Percentiles rank a stretch among this genome's conserved stretches.
These are phyloP conservation scores for Leptomonas pyrrhocoris DNA, from an alignment of 208 protist genomes.

Conservation along the genomic window DNA sequence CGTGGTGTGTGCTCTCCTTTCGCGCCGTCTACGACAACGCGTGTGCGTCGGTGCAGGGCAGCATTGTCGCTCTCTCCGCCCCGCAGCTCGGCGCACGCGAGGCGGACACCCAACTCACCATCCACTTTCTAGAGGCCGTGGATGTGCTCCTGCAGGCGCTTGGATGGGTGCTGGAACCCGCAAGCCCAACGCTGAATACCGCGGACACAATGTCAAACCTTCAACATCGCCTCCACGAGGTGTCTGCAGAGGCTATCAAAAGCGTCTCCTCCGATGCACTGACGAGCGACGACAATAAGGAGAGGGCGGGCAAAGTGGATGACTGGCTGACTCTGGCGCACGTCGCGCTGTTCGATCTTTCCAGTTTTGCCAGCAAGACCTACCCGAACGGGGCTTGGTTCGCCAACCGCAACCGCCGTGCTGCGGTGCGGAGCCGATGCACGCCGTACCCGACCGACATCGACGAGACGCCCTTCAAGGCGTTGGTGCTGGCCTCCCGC, in stretches of 20 bases:
- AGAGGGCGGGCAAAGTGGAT: neutral
- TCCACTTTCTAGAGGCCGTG: constrained; percentile 8
- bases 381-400: constrained; percentile 33
- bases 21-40: constrained; percentile 25
- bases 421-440: constrained; percentile 25
- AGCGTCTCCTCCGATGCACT: neutral
- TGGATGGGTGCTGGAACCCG: constrained; percentile 21
- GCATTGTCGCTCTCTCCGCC: constrained; percentile 5
- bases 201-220: constrained; percentile 7
- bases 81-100: neutral
- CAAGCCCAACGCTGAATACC: constrained; percentile 1
- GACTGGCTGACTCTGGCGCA: constrained; percentile 14
- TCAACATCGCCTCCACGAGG: constrained; percentile 8
- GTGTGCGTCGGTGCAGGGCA: constrained; percentile 5
- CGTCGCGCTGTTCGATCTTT: constrained; percentile 4
- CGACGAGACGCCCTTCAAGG: constrained; percentile 21
- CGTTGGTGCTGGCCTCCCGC: constrained; percentile 22
- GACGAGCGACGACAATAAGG: neutral
- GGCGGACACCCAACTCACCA: neutral
- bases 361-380: constrained; percentile 10
- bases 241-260: neutral
- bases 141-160: constrained; percentile 16
- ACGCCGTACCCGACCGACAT: constrained; percentile 33
- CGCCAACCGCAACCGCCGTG: constrained; percentile 23
- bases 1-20: constrained; percentile 18